phyloP scores from a whole-genome alignment of 73 alveolate genomes.

The Blepharisma japonicum region DNA sequence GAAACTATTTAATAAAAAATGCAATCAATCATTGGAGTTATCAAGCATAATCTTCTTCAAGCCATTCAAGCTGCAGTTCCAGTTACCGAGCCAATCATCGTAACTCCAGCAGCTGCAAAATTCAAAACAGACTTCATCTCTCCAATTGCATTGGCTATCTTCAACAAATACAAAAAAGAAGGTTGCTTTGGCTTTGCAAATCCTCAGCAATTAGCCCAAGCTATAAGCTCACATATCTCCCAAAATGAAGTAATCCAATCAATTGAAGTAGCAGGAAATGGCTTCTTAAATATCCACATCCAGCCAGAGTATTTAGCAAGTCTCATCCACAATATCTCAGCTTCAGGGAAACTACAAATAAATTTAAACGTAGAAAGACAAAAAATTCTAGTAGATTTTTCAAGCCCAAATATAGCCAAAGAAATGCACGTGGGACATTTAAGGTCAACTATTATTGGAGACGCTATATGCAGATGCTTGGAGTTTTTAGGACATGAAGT shows the following conservation, averaged over 20 bases:
- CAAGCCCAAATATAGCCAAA: slow-evolving; percentile 99
- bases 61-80: slow-evolving; percentile 7
- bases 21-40: slow-evolving; percentile 7
- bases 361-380: slow-evolving; percentile 39
- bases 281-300: slow-evolving; percentile 50
- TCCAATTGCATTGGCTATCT: slow-evolving; percentile 75
- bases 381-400: slow-evolving; percentile 95
- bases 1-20: not conserved
- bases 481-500: slow-evolving; percentile 98
- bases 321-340: slow-evolving; percentile 44
- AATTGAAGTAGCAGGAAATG: slow-evolving; percentile 37
- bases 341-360: slow-evolving; percentile 36
- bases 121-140: slow-evolving; percentile 59
- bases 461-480: slow-evolving; percentile 91
- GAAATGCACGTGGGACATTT: slow-evolving; percentile 99
- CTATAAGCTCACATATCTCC: slow-evolving; percentile 47
- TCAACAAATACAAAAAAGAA: slow-evolving; percentile 68
- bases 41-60: not conserved
- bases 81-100: not conserved
- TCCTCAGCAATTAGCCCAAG: slow-evolving; percentile 63
- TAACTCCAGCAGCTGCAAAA: slow-evolving; percentile 26
- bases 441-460: slow-evolving; percentile 99
- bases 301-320: slow-evolving; percentile 49
- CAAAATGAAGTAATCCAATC: slow-evolving; percentile 40
- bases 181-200: slow-evolving; percentile 64